Conservation (phyloP, 257 asterid genomes). For the Thymus quinquecostatus region DNA sequence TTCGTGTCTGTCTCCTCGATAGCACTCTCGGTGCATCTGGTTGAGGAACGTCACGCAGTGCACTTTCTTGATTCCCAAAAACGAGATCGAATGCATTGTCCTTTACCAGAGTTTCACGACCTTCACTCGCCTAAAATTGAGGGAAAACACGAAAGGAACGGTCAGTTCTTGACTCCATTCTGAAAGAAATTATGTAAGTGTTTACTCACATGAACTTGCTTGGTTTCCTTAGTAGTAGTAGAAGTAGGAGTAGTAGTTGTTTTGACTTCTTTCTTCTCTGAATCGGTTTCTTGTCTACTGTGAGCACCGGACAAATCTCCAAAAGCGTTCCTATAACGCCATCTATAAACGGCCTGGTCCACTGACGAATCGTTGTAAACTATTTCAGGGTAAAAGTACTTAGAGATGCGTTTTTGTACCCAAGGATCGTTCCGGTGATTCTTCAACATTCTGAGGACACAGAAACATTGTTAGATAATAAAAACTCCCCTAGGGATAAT, state of each 20-base stretch:
- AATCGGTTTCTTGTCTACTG: slow-evolving; percentile 33
- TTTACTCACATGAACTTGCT: slow-evolving; percentile 47
- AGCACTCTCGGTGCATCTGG: slow-evolving; percentile 30
- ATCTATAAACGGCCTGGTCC: slow-evolving; percentile 58
- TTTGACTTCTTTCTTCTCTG: slow-evolving; percentile 32
- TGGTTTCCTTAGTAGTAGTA: slow-evolving; percentile 35
- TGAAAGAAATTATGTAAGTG: not conserved
- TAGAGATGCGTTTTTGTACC: slow-evolving; percentile 49
- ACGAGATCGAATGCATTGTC: slow-evolving; percentile 69
- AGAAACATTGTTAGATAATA: not conserved
- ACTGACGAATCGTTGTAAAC: slow-evolving; percentile 65
- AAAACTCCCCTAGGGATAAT: not conserved
- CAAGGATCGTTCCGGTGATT: slow-evolving; percentile 44
- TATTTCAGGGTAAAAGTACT: slow-evolving; percentile 67
- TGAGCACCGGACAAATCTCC: slow-evolving; percentile 41
- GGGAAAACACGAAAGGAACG: not conserved
- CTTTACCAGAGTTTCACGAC: slow-evolving; percentile 25
- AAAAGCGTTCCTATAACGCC: slow-evolving; percentile 61
- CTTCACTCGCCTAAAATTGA: slow-evolving; percentile 45
- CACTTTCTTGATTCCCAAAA: slow-evolving; percentile 50
- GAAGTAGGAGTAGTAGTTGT: slow-evolving; percentile 39
- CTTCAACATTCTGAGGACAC: slow-evolving; percentile 58
- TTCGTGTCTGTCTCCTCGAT: slow-evolving; percentile 42
- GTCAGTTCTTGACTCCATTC: not conserved
- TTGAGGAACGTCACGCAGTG: slow-evolving; percentile 32